Percentiles rank a stretch among this genome's conserved stretches.
Evolutionary conservation across 2,329 filamentous ascomycete species (phyloP).

Genomic region (Fusarium xyrophilum): DNA sequence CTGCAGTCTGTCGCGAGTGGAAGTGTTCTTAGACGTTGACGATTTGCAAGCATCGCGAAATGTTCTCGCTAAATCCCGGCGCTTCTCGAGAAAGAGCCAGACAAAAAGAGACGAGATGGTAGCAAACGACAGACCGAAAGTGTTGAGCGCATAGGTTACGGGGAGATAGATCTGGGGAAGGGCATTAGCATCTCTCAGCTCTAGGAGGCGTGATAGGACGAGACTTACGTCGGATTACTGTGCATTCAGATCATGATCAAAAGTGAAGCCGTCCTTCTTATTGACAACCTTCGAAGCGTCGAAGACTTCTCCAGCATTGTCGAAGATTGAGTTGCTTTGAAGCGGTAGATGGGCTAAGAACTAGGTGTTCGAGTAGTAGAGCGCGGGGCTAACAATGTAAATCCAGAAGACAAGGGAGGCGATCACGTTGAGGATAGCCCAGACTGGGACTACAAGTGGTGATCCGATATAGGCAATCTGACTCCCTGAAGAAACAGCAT

Average conservation of each 20-base stretch:
- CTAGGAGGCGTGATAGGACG: rapidly evolving
- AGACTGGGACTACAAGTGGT: constrained; percentile 50
- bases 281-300: constrained; percentile 57
- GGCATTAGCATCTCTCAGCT: rapidly evolving
- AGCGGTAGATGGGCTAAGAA: constrained; percentile 60
- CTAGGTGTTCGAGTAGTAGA: constrained; percentile 59
- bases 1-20: constrained; percentile 10
- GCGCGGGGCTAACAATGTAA: constrained; percentile 51
- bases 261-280: constrained; percentile 48
- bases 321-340: constrained; percentile 59
- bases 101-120: constrained; percentile 51
- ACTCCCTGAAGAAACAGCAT: constrained; percentile 8
- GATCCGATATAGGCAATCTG: constrained; percentile 51
- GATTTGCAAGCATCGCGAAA: constrained; percentile 1
- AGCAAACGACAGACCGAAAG: constrained; percentile 61
- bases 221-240: constrained; percentile 56
- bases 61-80: constrained; percentile 30
- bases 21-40: not conserved
- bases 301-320: constrained; percentile 59
- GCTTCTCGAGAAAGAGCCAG: constrained; percentile 45
- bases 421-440: constrained; percentile 57
- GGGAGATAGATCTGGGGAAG: constrained; percentile 52
- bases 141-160: constrained; percentile 52
- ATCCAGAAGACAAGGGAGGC: constrained; percentile 57
- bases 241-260: constrained; percentile 57